Base-by-base conservation (phyloP, 2,329 filamentous ascomycete genomes). In the Colletotrichum siamense region DNA sequence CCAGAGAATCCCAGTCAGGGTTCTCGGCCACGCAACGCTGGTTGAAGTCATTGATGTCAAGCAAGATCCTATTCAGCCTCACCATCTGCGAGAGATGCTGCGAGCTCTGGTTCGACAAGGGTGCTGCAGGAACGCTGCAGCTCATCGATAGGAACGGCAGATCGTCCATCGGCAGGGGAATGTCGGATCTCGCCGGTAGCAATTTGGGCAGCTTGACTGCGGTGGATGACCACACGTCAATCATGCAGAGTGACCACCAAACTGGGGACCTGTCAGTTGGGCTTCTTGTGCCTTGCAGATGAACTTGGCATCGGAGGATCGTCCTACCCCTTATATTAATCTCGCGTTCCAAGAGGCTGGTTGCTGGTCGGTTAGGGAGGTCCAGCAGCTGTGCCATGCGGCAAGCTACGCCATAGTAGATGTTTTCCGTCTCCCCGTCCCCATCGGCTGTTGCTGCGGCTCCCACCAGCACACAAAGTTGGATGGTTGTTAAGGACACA, bases 41-140 rank as follows among this genome's bases (percentile, higher is more conserved):
- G 71, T 87, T 87, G 66, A 87, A 79, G 59, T 85, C 82, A 74
- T 87, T 85, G 70, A 88, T 84, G 49, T 84, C 81, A 6, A 83
- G 79, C 16, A 88, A 81, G n/a, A 88, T 78, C 22, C 76, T 71
- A 55, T 81, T 81, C 24, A 82, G 78, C 71, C 77, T 79, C 57
- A 81, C 73, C 80, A 81, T 80, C 65, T 81, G 77, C 8, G 84
- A 82, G 8, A 84, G 78, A 5, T 81, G 78, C n/a, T 81, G 81
- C 39, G 78, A 81, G 49, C 75, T 72, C 34, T 77, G 77, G 28
- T 62, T 59, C 16, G 71, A 72, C 16, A 71, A 44, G 32, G 49
- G 57, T 39, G 65, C 68, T 22, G 5, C 66, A 28, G 36, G 34
- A 16, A 15, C 26, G 16, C 39, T 55, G 59, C 71, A 64, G 26